Conservation (phyloP, 2,329 filamentous ascomycete genomes). For the Sordariomycetes sp. region DNA sequence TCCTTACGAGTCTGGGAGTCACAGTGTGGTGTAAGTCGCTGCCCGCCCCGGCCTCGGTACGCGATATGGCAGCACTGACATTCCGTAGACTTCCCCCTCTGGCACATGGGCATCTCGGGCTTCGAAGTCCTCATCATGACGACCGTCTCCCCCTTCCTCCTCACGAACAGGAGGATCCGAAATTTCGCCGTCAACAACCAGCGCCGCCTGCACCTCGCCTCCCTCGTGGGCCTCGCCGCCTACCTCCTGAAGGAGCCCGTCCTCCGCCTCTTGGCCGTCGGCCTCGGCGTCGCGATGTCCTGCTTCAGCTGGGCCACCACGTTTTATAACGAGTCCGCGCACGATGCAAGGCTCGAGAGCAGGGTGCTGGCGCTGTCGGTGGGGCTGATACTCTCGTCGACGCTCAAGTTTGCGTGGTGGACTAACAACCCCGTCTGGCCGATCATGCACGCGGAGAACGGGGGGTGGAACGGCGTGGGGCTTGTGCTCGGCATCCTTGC, state of each 20-base stretch:
- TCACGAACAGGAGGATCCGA: constrained; percentile 58
- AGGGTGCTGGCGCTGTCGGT: constrained; percentile 69
- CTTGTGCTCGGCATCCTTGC: constrained; percentile 64
- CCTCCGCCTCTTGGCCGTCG: constrained; percentile 65
- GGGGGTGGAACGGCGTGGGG: constrained; percentile 82
- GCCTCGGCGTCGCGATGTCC: constrained; percentile 66
- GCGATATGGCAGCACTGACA: not conserved
- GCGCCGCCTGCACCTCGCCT: constrained; percentile 60
- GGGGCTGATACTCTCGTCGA: constrained; percentile 72
- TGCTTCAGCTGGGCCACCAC: constrained; percentile 77
- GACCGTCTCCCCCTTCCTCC: constrained; percentile 67
- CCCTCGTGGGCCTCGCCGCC: constrained; percentile 64
- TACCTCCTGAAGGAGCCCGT: constrained; percentile 64
- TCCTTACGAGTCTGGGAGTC: constrained; percentile 78
- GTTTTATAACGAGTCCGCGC: constrained; percentile 63
- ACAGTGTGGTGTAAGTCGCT: constrained; percentile 75
- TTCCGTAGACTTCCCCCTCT: constrained; percentile 72
- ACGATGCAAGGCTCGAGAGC: constrained; percentile 65
- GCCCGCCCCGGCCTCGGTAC: not conserved
- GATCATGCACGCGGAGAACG: constrained; percentile 77
- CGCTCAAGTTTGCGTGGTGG: constrained; percentile 83
- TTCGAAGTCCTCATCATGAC: constrained; percentile 85
- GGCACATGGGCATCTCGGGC: constrained; percentile 98
- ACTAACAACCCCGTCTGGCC: constrained; percentile 98
- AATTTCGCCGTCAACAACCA: constrained; percentile 55